Conservation (phyloP, 176 grass and related monocot genomes). For the Tillandsia leiboldiana region DNA sequence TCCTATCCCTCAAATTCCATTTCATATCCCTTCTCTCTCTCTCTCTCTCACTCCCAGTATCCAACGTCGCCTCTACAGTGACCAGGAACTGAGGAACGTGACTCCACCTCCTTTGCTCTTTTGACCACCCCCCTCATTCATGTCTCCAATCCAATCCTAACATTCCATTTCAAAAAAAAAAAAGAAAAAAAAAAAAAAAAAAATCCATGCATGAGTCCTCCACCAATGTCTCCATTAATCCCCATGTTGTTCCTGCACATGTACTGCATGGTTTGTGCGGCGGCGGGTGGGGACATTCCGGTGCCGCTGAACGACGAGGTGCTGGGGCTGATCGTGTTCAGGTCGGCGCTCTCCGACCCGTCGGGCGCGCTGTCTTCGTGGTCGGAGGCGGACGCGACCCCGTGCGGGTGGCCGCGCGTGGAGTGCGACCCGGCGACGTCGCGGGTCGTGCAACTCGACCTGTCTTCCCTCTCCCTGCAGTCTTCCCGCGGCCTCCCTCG, state of each 20-base stretch:
- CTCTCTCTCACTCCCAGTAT: background rate
- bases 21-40: background rate
- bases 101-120: slow-evolving; percentile 33
- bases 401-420: slow-evolving; percentile 67
- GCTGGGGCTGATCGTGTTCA: slow-evolving; percentile 72
- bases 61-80: slow-evolving; percentile 19
- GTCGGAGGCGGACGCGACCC: slow-evolving; percentile 63
- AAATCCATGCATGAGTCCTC: background rate
- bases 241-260: slow-evolving; percentile 5
- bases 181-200: slow-evolving; percentile 13
- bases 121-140: slow-evolving; percentile 29
- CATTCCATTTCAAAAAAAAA: background rate
- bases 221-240: background rate
- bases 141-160: background rate
- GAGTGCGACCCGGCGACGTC: slow-evolving; percentile 79
- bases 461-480: slow-evolving; percentile 47
- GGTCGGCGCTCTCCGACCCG: slow-evolving; percentile 43
- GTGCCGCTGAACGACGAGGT: slow-evolving; percentile 86
- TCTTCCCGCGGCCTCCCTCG: slow-evolving; percentile 49
- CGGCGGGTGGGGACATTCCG: slow-evolving; percentile 21
- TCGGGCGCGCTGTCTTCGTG: slow-evolving; percentile 49
- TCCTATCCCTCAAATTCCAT: background rate
- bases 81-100: slow-evolving; percentile 65
- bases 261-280: background rate
- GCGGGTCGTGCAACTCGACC: slow-evolving; percentile 51